Evolutionary conservation across 73 alveolate genomes (phyloP).

Genomic region (Tetrahymena borealis): DNA sequence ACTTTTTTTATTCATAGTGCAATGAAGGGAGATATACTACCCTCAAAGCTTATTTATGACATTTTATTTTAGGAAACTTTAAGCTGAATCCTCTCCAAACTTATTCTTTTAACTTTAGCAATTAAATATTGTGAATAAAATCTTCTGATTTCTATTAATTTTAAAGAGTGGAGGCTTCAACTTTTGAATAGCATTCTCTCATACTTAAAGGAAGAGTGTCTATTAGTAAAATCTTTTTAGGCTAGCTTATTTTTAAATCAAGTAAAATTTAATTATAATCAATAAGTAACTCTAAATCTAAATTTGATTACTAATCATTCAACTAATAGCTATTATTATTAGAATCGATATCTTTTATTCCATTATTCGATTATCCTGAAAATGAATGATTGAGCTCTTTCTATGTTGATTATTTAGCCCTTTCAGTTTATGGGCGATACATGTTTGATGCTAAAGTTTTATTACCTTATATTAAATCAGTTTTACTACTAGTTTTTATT

Average conservation of each 20-base stretch:
- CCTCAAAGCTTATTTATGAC: neutral
- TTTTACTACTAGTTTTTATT: neutral
- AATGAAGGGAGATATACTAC: neutral
- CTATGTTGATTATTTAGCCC: neutral
- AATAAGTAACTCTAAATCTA: neutral
- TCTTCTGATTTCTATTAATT: neutral
- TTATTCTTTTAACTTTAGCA: neutral
- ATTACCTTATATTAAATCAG: neutral
- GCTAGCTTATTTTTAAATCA: neutral
- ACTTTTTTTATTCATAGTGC: neutral
- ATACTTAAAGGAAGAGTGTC: neutral
- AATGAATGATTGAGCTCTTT: neutral
- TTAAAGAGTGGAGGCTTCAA: neutral
- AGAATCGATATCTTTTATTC: neutral
- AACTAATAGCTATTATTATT: neutral
- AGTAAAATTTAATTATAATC: neutral
- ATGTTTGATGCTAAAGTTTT: neutral
- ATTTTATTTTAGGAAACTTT: neutral
- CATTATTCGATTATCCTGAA: neutral
- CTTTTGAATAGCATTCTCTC: neutral
- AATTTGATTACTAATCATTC: neutral
- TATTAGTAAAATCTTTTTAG: neutral
- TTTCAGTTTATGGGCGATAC: neutral
- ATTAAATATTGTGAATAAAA: neutral
- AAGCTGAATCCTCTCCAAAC: neutral